Percentiles rank a stretch among this genome's conserved stretches.
Evolutionary conservation across 208 protist genomes (phyloP).

Genomic region (Leishmania amazonensis): DNA sequence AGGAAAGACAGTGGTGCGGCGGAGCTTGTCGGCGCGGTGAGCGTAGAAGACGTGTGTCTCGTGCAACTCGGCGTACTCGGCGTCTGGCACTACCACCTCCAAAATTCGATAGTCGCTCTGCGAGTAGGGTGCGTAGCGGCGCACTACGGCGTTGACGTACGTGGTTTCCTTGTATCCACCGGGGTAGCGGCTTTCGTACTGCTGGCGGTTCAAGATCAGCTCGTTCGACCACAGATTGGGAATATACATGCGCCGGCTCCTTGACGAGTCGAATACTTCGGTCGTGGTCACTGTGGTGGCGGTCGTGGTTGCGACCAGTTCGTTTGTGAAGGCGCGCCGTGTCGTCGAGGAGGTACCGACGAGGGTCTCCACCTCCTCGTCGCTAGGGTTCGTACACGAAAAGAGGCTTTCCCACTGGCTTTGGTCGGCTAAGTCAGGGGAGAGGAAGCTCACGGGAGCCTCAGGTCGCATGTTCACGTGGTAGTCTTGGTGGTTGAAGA

Average conservation of each 20-base stretch:
- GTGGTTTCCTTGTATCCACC: conserved; percentile 59
- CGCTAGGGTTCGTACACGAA: conserved; percentile 26
- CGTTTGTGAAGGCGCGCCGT: conserved; percentile 24
- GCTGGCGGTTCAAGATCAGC: conserved; percentile 63
- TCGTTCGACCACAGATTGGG: conserved; percentile 75
- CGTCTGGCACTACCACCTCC: conserved; percentile 65
- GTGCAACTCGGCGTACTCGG: conserved; percentile 33
- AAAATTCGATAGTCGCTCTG: conserved; percentile 77
- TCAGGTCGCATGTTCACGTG: conserved; percentile 83
- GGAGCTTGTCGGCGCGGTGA: conserved; percentile 84
- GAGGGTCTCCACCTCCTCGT: conserved; percentile 25
- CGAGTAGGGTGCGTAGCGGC: conserved; percentile 74
- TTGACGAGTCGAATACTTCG: conserved; percentile 26
- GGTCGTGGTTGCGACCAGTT: conserved; percentile 12
- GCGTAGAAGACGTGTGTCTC: conserved; percentile 80
- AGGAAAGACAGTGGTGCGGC: conserved; percentile 54
- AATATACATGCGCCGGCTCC: conserved; percentile 26
- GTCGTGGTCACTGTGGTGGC: conserved; percentile 7
- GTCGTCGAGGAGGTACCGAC: conserved; percentile 16
- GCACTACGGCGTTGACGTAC: conserved; percentile 79
- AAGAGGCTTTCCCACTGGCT: conserved; percentile 85
- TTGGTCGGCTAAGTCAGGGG: conserved; percentile 61
- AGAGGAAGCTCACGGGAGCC: conserved; percentile 58
- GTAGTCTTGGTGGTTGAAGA: conserved; percentile 92
- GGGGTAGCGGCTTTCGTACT: conserved; percentile 88